These are phyloP conservation scores for Quercus agrifolia DNA, from an alignment of 306 rosid genomes.

Conservation along the genomic window DNA sequence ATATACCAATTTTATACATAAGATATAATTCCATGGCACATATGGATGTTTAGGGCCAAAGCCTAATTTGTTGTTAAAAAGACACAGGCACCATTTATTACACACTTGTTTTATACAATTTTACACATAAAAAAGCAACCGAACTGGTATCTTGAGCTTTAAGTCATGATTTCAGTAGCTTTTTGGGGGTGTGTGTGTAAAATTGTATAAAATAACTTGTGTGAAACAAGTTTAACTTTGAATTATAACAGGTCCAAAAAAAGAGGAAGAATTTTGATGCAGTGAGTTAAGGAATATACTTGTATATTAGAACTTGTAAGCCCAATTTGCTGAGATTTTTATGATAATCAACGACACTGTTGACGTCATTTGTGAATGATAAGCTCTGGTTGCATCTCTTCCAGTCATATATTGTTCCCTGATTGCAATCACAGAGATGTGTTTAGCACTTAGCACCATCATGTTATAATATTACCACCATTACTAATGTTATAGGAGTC, in stretches of 20 bases:
- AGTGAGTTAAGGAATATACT: not conserved
- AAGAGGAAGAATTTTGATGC: not conserved
- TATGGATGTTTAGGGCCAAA: too few species aligned
- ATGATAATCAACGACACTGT: conserved; percentile 21
- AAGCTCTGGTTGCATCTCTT: conserved; percentile 29
- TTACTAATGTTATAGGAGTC: not conserved
- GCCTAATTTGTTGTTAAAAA: too few species aligned
- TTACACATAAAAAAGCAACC: too few species aligned
- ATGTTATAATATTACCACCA: not conserved
- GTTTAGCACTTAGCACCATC: not conserved
- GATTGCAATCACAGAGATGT: not conserved
- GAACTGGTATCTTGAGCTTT: too few species aligned
- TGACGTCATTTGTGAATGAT: conserved; percentile 3
- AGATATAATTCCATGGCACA: too few species aligned
- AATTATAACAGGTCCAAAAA: not conserved
- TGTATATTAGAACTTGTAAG: conserved; percentile 19
- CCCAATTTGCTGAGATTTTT: conserved; percentile 18
- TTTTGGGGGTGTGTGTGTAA: too few species aligned
- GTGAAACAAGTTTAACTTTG: too few species aligned
- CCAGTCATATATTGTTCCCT: conserved; percentile 20
- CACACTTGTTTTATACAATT: too few species aligned
- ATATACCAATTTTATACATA: too few species aligned
- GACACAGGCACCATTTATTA: too few species aligned
- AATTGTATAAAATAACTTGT: too few species aligned
- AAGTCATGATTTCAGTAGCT: too few species aligned